phyloP scores from a whole-genome alignment of 2,329 filamentous ascomycete species.

The Diaporthe vexans region DNA sequence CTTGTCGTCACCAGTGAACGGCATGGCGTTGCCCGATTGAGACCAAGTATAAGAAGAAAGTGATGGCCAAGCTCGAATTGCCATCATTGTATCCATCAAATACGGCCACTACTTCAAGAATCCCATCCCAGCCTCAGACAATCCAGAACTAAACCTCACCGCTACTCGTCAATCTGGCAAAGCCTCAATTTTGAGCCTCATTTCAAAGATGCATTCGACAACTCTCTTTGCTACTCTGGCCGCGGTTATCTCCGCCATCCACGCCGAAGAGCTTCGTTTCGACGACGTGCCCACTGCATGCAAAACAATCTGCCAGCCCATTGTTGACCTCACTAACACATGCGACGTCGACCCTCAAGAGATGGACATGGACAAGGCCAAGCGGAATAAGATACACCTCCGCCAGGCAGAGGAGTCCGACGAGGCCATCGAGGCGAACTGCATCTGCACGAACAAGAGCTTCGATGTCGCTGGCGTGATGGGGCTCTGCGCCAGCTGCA shows the following conservation, averaged over 20 bases:
- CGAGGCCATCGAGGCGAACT: constrained; percentile 6
- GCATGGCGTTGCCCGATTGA: neutral
- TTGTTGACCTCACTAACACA: constrained; percentile 6
- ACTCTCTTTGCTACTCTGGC: neutral
- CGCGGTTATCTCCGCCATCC: neutral
- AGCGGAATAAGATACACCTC: neutral
- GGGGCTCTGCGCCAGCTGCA: constrained; percentile 5
- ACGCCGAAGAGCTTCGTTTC: neutral
- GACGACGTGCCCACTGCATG: neutral
- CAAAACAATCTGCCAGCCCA: constrained; percentile 12
- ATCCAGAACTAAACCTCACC: too few species aligned
- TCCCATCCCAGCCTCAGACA: neutral
- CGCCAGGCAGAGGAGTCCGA: neutral
- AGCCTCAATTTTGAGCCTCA: neutral
- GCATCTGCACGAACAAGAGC: constrained; percentile 21
- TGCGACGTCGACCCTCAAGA: constrained; percentile 8
- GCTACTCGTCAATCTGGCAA: neutral
- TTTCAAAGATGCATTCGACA: neutral
- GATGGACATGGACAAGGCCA: neutral
- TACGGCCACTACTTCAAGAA: neutral
- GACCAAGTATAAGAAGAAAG: neutral
- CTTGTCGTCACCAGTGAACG: neutral
- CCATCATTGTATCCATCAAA: neutral
- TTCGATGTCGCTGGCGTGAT: constrained; percentile 5
- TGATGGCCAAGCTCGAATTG: neutral